Conservation (phyloP, 768 basidiomycete genomes). For the Agaricus subrufescens region DNA sequence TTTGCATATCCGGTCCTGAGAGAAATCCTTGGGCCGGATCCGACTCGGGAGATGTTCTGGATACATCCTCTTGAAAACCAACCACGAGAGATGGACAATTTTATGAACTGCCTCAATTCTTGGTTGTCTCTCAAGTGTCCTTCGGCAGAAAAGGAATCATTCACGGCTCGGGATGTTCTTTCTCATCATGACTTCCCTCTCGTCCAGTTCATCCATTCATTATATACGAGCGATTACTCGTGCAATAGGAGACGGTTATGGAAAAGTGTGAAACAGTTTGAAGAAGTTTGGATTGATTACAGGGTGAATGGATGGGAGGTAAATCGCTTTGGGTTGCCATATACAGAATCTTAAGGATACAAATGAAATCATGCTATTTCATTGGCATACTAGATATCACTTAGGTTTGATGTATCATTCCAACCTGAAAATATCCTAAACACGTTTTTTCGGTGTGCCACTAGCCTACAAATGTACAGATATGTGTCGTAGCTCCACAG, state of each 20-base stretch:
- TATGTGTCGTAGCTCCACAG: no score
- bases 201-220: neutral
- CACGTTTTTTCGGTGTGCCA: no score
- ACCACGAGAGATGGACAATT: neutral
- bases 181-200: neutral
- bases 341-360: neutral
- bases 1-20: slow-evolving; percentile 1
- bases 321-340: slow-evolving; percentile 4
- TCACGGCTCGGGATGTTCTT: neutral
- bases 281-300: slow-evolving; percentile 5
- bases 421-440: neutral
- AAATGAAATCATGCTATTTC: neutral
- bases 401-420: neutral
- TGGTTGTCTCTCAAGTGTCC: neutral
- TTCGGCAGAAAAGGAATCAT: neutral
- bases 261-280: neutral
- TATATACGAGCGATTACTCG: neutral
- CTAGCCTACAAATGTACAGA: no score
- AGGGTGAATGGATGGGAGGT: slow-evolving; percentile 2
- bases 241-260: slow-evolving; percentile 1
- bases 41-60: neutral
- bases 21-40: neutral
- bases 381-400: neutral
- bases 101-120: neutral
- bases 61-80: neutral